Conservation (phyloP, 2,329 filamentous ascomycete species). For the Phialophora macrospora region DNA sequence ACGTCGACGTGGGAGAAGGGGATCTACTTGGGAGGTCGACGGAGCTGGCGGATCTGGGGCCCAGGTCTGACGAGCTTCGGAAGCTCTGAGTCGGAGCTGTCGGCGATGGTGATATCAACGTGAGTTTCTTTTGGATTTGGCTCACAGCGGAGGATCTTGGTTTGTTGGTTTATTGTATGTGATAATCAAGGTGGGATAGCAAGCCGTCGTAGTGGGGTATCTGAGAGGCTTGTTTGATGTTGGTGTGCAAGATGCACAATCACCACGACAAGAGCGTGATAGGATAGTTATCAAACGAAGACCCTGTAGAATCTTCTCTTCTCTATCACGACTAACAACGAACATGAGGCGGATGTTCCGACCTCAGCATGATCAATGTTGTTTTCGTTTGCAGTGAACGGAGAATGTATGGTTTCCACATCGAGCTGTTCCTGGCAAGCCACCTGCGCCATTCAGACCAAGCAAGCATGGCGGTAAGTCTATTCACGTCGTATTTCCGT, state of each 20-base stretch:
- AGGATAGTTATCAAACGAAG: neutral
- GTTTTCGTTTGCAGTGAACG: neutral
- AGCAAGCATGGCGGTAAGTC: neutral
- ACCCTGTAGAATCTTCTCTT: neutral
- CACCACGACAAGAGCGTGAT: conserved; percentile 1
- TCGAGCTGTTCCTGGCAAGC: conserved; percentile 15
- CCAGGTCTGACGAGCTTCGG: neutral
- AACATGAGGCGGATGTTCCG: neutral
- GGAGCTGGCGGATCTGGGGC: conserved; percentile 3
- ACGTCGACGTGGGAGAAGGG: neutral
- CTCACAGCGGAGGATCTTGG: neutral
- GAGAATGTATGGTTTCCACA: neutral
- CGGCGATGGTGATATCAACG: conserved; percentile 27
- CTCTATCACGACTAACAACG: neutral
- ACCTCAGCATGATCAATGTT: neutral
- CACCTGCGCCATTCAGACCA: conserved; percentile 15
- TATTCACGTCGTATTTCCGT: neutral
- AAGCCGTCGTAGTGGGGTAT: conserved; percentile 18
- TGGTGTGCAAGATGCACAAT: neutral
- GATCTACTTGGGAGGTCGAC: neutral
- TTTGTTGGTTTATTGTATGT: conserved; percentile 5
- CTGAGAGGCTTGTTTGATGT: conserved; percentile 10
- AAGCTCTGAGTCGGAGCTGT: conserved; percentile 13
- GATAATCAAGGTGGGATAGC: conserved; percentile 12
- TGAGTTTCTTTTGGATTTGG: too few species aligned